Evolutionary conservation across 2,329 filamentous ascomycete genomes (phyloP).

Genomic region (Xylaria arbuscula): DNA sequence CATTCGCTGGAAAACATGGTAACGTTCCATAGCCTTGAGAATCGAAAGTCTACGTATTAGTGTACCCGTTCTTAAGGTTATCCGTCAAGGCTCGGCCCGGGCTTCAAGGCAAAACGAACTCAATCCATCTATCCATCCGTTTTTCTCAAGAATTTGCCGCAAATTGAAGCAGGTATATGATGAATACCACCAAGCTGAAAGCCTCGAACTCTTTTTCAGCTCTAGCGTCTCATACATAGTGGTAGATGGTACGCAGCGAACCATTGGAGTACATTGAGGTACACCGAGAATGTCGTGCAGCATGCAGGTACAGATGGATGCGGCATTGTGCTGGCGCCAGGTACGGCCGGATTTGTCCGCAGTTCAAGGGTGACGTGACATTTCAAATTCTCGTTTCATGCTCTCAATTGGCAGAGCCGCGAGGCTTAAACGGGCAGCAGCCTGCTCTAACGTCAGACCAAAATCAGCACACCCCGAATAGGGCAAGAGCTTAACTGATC

Average conservation of each 20-base stretch:
- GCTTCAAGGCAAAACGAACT: neutral
- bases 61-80: neutral
- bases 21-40: conserved; percentile 21
- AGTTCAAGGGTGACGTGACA: conserved; percentile 18
- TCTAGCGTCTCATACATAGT: neutral
- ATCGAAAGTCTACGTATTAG: neutral
- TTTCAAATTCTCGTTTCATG: conserved; percentile 29
- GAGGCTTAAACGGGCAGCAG: conserved; percentile 23
- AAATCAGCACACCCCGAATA: conserved; percentile 9
- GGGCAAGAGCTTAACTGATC: conserved; percentile 30
- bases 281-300: conserved; percentile 20
- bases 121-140: neutral
- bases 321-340: conserved; percentile 5
- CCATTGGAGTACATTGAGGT: neutral
- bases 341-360: conserved; percentile 1
- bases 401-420: conserved; percentile 2
- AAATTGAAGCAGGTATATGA: neutral
- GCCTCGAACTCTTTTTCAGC: neutral
- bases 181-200: conserved; percentile 11
- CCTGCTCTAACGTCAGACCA: conserved; percentile 18
- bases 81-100: neutral
- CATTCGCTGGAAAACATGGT: conserved; percentile 5
- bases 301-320: conserved; percentile 30
- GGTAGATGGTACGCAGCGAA: neutral
- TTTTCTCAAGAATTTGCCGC: neutral